Evolutionary conservation across 2,329 filamentous ascomycete genomes (phyloP).

Genomic region (Trichoderma sp.): DNA sequence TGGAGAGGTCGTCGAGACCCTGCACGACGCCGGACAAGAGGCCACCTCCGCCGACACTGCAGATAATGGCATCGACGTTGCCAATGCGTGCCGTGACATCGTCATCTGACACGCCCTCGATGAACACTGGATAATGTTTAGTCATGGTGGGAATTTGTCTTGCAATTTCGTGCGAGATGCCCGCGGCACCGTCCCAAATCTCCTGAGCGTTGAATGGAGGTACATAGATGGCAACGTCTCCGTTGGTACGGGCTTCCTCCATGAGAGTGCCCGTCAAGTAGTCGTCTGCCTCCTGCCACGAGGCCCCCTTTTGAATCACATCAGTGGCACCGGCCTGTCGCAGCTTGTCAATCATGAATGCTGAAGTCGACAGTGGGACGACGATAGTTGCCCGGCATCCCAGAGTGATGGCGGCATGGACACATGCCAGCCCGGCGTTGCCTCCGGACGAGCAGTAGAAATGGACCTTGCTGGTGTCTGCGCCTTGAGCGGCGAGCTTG

Average conservation of each 20-base stretch:
- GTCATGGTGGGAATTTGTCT: constrained; percentile 33
- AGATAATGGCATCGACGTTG: constrained; percentile 64
- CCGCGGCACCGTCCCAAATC: constrained; percentile 63
- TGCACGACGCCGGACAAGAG: constrained; percentile 71
- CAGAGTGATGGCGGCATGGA: constrained; percentile 64
- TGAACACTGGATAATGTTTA: constrained; percentile 33
- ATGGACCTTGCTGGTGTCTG: constrained; percentile 38
- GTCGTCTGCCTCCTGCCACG: constrained; percentile 66
- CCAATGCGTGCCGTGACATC: constrained; percentile 52
- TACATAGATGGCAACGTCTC: constrained; percentile 53
- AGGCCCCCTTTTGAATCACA: constrained; percentile 64
- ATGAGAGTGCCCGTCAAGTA: constrained; percentile 58
- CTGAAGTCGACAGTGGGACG: constrained; percentile 62
- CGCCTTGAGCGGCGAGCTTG: constrained; percentile 22
- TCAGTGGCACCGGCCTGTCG: constrained; percentile 57
- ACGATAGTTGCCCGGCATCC: constrained; percentile 66
- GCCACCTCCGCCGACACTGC: constrained; percentile 76
- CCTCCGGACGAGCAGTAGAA: constrained; percentile 75
- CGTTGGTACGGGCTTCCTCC: constrained; percentile 26
- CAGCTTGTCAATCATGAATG: constrained; percentile 67
- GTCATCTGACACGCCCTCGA: constrained; percentile 60
- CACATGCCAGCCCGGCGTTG: constrained; percentile 77
- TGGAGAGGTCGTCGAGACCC: constrained; percentile 46
- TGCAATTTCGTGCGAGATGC: constrained; percentile 49
- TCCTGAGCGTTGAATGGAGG: constrained; percentile 65